These are phyloP conservation scores for Saksenaea oblongispora DNA, from an alignment of 371 early-diverging fungal species.

Conservation along the genomic window DNA sequence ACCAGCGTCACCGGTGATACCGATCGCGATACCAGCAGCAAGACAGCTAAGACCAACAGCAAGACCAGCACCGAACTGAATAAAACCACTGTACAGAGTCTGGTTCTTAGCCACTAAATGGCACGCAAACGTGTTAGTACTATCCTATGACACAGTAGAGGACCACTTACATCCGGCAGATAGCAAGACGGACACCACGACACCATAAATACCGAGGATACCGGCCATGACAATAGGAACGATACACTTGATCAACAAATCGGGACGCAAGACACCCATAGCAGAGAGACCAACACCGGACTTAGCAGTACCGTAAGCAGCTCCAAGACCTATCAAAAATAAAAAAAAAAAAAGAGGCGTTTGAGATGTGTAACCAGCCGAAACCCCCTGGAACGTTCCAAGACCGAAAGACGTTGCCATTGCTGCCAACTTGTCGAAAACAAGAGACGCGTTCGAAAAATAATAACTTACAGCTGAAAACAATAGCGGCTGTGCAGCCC, in stretches of 20 bases:
- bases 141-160: neutral
- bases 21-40: conserved; percentile 97
- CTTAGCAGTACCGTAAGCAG: conserved; percentile 98
- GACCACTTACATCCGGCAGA: conserved; percentile 75
- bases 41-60: conserved; percentile 92
- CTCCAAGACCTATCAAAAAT: conserved; percentile 71
- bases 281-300: conserved; percentile 95
- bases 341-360: neutral
- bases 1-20: conserved; percentile 95
- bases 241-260: conserved; percentile 89
- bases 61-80: conserved; percentile 94
- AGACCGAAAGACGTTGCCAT: conserved; percentile 8
- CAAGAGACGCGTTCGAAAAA: neutral
- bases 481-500: conserved; percentile 94
- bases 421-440: neutral
- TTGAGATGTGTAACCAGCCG: neutral
- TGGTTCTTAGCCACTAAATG: conserved; percentile 55
- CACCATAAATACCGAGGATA: conserved; percentile 97
- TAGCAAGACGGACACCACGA: conserved; percentile 90
- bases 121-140: neutral
- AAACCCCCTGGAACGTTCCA: conserved; percentile 14
- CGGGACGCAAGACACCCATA: conserved; percentile 94
- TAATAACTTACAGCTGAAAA: conserved; percentile 89
- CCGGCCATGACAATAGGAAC: conserved; percentile 98
- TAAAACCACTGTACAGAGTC: conserved; percentile 74